phyloP scores from a whole-genome alignment of 2,329 filamentous ascomycete species.

The Aspergillus clavatus region DNA sequence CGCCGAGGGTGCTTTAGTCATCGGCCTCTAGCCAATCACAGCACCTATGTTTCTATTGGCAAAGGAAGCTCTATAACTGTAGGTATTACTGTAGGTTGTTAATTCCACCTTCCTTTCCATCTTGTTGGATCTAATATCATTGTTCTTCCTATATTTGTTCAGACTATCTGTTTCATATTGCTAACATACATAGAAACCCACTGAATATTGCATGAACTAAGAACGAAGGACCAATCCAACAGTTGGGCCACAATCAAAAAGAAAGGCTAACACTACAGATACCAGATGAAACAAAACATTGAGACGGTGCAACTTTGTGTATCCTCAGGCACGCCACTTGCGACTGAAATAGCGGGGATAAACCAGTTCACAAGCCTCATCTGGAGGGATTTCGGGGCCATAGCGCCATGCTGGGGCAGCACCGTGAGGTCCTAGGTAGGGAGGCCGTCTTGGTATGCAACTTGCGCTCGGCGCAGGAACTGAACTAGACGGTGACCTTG shows the following conservation, averaged over 20 bases:
- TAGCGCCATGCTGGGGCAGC: not conserved
- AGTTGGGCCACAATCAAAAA: slow-evolving; percentile 5
- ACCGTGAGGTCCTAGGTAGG: not conserved
- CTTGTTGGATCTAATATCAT: too few species aligned
- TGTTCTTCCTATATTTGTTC: too few species aligned
- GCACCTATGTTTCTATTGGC: not conserved
- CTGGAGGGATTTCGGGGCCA: not conserved
- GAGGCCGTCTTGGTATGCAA: not conserved
- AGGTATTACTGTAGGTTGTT: too few species aligned
- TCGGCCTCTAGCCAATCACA: not conserved
- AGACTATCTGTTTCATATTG: too few species aligned
- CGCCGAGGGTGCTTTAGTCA: not conserved
- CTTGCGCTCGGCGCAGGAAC: not conserved
- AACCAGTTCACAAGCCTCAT: not conserved
- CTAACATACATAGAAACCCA: not conserved
- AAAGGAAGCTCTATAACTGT: too few species aligned
- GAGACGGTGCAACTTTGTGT: not conserved
- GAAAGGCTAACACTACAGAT: not conserved
- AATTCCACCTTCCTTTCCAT: too few species aligned
- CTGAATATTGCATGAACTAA: not conserved
- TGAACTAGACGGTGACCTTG: not conserved
- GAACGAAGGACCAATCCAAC: slow-evolving; percentile 19
- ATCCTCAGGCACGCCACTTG: not conserved
- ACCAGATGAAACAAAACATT: not conserved
- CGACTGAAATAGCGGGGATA: not conserved